Conservation (phyloP, 2,329 filamentous ascomycete genomes). For the Curvularia eragrostidis region DNA sequence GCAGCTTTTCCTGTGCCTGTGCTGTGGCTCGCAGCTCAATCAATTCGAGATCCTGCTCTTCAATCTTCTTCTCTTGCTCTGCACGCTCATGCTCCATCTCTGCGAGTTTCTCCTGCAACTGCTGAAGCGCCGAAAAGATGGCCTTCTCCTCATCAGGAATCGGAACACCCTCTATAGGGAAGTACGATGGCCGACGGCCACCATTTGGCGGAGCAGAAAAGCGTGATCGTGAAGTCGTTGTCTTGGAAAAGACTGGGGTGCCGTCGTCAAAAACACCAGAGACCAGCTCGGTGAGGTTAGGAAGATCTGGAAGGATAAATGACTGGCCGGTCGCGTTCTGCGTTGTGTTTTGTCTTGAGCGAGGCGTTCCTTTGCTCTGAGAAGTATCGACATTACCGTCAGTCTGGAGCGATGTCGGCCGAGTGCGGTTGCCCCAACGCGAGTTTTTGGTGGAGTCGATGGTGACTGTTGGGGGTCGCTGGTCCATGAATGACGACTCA, state of each 20-base stretch:
- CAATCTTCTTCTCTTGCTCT: conserved; percentile 57
- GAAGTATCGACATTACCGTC: conserved; percentile 37
- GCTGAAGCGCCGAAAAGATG: conserved; percentile 65
- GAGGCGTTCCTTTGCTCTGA: conserved; percentile 30
- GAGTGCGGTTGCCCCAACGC: conserved; percentile 59
- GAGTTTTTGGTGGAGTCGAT: conserved; percentile 56
- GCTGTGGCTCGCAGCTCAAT: conserved; percentile 58
- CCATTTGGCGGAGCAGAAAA: conserved; percentile 57
- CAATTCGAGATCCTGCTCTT: conserved; percentile 61
- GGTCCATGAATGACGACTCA: conserved; percentile 60
- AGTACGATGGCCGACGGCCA: conserved; percentile 47
- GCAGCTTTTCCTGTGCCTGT: conserved; percentile 49
- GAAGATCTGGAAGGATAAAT: conserved; percentile 66
- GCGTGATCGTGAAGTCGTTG: conserved; percentile 59
- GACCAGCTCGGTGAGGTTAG: conserved; percentile 67
- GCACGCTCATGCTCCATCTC: conserved; percentile 64
- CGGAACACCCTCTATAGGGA: conserved; percentile 60
- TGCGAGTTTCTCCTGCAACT: conserved; percentile 64
- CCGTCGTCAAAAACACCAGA: conserved; percentile 65
- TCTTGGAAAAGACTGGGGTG: conserved; percentile 63
- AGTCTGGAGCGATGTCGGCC: conserved; percentile 52
- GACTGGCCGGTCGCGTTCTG: conserved; percentile 63
- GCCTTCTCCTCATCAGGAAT: conserved; percentile 69
- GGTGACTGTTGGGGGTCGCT: conserved; percentile 56
- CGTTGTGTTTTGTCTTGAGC: conserved; percentile 51